Base-by-base conservation (phyloP, 2,329 filamentous ascomycete species). In the Penicillium capsulatum region DNA sequence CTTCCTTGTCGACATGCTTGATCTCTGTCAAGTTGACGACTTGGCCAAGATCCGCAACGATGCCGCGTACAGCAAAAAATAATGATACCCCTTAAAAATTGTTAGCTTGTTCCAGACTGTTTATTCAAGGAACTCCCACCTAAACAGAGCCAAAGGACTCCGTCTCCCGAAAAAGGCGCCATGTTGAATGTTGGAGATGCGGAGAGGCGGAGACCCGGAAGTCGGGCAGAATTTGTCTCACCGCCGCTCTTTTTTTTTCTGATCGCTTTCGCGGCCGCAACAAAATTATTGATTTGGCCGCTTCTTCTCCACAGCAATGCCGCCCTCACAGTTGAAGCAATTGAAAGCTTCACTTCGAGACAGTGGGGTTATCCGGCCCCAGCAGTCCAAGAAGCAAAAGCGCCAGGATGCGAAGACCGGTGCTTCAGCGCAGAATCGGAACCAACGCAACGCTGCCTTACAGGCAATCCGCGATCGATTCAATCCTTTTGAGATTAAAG, bases 401-500 rank as follows among this genome's bases (percentile, higher is more conserved):
- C 86, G 86, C 58, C 81, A 84, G 60, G 76, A 78, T 58, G 79
- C 75, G 38, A 81, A 82, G 64, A 80, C 80, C 65, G 78, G 76
- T 36, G 80, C 78, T 40, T 76, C 75, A 47, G 79, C 77, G 53
- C 83, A 91, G 57, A 86, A 88, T 66, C 82, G 86, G 44, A 76
- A 87, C 17, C 80, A 88, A 62, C 80, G 84, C 59, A 79, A 84
- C 58, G 83, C 81, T 40, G 86, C 89, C 11, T 75, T 98, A 47
- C 81, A 86, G 54, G 80, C 79, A 41, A 96, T 98, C 62, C 84
- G 92, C 60, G 90, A 97, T 59, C 84, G 90, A 53, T 97, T 97
- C 77, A 98, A 98, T 64, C 92, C 92, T 0, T 98, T 98, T 67
- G 92, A 98, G 61, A 79, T 95, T 63, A 94, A 94, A 67, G 80